Percentiles rank a stretch among this genome's conserved stretches.
phyloP scores from a whole-genome alignment of 129 eudicot genomes.

The sunflower (Helianthus annuus) region DNA sequence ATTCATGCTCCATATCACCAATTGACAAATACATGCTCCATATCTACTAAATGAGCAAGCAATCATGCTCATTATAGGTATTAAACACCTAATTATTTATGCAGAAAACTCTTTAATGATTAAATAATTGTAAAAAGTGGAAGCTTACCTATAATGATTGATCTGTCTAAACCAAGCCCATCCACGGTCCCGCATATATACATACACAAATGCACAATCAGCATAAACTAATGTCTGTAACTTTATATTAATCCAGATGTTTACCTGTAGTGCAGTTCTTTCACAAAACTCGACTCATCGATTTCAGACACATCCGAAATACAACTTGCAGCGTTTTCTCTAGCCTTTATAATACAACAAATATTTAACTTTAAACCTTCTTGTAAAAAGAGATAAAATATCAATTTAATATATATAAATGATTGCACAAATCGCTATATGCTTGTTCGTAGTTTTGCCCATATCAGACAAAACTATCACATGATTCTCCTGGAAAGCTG shows the following conservation, averaged over 20 bases:
- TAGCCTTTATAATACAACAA: slow-evolving; percentile 65
- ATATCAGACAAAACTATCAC: slow-evolving; percentile 95
- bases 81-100: not conserved
- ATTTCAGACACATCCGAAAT: slow-evolving; percentile 69
- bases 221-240: slow-evolving; percentile 6
- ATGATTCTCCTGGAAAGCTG: slow-evolving; percentile 91
- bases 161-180: slow-evolving; percentile 77
- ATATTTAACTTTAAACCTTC: not conserved
- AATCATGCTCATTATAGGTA: not conserved
- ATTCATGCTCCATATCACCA: too few species aligned
- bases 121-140: too few species aligned
- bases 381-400: slow-evolving; percentile 6
- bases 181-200: slow-evolving; percentile 59
- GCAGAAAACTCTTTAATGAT: not conserved
- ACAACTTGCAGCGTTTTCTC: slow-evolving; percentile 85
- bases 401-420: not conserved
- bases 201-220: slow-evolving; percentile 20
- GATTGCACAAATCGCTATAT: slow-evolving; percentile 50
- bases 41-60: slow-evolving; percentile 11
- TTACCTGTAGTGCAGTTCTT: slow-evolving; percentile 82
- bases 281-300: slow-evolving; percentile 63
- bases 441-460: slow-evolving; percentile 99
- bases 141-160: slow-evolving; percentile 59
- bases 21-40: too few species aligned
- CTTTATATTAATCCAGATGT: slow-evolving; percentile 6